Conservation (phyloP, 257 asterid species). For the Gentiana straminea region DNA sequence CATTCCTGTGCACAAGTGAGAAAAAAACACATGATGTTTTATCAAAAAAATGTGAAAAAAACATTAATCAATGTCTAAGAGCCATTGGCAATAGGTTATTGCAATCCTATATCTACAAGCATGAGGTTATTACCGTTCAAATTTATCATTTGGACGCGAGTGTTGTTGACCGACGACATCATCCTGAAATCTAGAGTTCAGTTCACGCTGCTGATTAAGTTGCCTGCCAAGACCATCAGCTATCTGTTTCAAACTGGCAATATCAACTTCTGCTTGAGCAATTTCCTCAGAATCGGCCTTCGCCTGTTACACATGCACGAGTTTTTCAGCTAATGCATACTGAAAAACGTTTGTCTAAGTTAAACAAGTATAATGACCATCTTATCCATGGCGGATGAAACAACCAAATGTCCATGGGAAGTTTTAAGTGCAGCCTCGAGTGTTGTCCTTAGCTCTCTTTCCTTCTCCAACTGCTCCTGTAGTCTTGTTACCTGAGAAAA, state of each 20-base stretch:
- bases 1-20: constrained; percentile 34
- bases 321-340: constrained; percentile 15
- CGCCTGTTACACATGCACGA: constrained; percentile 30
- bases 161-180: constrained; percentile 31
- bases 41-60: not conserved
- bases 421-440: constrained; percentile 59
- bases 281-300: constrained; percentile 59
- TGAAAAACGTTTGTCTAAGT: constrained; percentile 3
- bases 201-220: constrained; percentile 54
- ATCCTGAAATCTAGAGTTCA: constrained; percentile 34
- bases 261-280: constrained; percentile 53
- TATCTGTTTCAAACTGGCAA: constrained; percentile 42
- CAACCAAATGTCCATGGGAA: constrained; percentile 30
- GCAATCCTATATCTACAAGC: not conserved
- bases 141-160: constrained; percentile 28
- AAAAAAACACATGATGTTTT: constrained; percentile 1
- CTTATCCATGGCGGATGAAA: constrained; percentile 45
- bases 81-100: not conserved
- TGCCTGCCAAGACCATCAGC: constrained; percentile 60
- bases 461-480: constrained; percentile 64
- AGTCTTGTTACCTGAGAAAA: constrained; percentile 62
- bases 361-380: constrained; percentile 33
- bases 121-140: constrained; percentile 31
- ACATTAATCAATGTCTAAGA: not conserved
- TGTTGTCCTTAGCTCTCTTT: constrained; percentile 53